Percentiles rank a stretch among this genome's conserved stretches.
Evolutionary conservation across 2,329 filamentous ascomycete genomes (phyloP).

Genomic region (Neurospora crassa): DNA sequence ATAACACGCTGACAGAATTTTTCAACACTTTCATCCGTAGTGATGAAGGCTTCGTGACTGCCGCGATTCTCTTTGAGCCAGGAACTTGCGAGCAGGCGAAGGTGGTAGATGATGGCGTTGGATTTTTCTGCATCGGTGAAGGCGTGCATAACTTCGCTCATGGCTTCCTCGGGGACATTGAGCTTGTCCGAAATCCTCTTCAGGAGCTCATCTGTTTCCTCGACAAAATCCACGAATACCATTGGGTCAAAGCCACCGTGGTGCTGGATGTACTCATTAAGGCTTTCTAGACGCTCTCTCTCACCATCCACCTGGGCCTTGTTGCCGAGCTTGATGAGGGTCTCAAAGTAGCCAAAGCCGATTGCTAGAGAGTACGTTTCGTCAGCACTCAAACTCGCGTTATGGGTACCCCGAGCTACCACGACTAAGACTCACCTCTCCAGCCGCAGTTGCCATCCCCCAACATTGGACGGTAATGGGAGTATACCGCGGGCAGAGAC

Average conservation of each 20-base stretch:
- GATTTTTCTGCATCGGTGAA: conserved; percentile 68
- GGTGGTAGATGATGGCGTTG: conserved; percentile 76
- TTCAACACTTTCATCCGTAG: conserved; percentile 46
- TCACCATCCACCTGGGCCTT: conserved; percentile 58
- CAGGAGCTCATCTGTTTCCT: conserved; percentile 63
- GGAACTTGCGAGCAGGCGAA: conserved; percentile 70
- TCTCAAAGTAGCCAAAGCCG: conserved; percentile 88
- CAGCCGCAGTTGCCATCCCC: conserved; percentile 96
- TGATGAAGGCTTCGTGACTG: conserved; percentile 64
- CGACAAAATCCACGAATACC: conserved; percentile 74
- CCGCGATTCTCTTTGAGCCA: conserved; percentile 69
- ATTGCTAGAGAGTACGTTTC: conserved; percentile 52
- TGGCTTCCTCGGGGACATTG: conserved; percentile 46
- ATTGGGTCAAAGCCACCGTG: conserved; percentile 62
- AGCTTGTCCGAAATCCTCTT: conserved; percentile 51
- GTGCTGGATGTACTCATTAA: conserved; percentile 60
- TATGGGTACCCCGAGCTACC: background rate
- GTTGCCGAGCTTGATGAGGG: conserved; percentile 60
- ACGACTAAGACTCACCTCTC: conserved; percentile 63
- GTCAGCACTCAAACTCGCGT: conserved; percentile 11
- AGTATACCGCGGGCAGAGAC: conserved; percentile 75
- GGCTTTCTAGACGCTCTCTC: conserved; percentile 57
- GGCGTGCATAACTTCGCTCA: conserved; percentile 43
- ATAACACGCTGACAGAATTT: conserved; percentile 63
- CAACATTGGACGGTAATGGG: conserved; percentile 76